These are phyloP conservation scores for Hermanozyma aechmeae DNA, from an alignment of 805 yeast species.

Conservation along the genomic window DNA sequence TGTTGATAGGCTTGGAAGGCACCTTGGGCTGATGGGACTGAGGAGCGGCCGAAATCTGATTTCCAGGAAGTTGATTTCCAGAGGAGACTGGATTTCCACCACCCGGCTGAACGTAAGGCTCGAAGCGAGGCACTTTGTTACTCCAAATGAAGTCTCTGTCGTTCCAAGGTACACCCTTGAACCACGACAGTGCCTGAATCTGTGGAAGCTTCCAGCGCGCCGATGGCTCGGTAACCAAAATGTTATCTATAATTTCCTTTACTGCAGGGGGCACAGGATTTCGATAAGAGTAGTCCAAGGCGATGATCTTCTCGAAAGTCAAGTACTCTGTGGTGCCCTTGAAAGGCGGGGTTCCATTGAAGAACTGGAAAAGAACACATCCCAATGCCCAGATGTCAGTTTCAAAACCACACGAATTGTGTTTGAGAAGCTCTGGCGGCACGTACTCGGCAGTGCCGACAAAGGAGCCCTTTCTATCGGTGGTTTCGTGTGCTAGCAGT, in stretches of 20 bases:
- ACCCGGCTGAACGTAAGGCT: constrained; percentile 11
- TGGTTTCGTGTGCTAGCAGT: constrained; percentile 19
- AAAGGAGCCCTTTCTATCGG: constrained; percentile 50
- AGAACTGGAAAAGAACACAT: constrained; percentile 75
- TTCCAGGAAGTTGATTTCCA: too few relatives aligned
- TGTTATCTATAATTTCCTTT: constrained; percentile 18
- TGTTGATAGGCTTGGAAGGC: constrained; percentile 21
- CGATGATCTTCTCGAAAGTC: constrained; percentile 83
- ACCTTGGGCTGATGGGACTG: constrained; percentile 1
- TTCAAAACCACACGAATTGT: constrained; percentile 73
- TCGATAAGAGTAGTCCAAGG: constrained; percentile 52
- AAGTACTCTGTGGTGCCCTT: constrained; percentile 78
- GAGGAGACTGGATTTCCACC: too few relatives aligned
- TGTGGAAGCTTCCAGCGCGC: constrained; percentile 23
- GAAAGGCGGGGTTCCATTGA: constrained; percentile 82
- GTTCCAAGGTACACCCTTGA: constrained; percentile 30
- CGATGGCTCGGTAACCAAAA: constrained; percentile 24
- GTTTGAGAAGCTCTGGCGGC: constrained; percentile 77
- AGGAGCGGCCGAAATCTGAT: constrained; percentile 1
- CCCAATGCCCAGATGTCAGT: constrained; percentile 94
- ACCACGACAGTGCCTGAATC: constrained; percentile 27
- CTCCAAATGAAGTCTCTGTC: constrained; percentile 30
- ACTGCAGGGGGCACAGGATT: constrained; percentile 22
- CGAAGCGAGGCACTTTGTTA: constrained; percentile 18
- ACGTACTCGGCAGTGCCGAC: constrained; percentile 98